Conservation (phyloP, 2,329 filamentous ascomycete genomes). For the Hymenoscyphus scutula region DNA sequence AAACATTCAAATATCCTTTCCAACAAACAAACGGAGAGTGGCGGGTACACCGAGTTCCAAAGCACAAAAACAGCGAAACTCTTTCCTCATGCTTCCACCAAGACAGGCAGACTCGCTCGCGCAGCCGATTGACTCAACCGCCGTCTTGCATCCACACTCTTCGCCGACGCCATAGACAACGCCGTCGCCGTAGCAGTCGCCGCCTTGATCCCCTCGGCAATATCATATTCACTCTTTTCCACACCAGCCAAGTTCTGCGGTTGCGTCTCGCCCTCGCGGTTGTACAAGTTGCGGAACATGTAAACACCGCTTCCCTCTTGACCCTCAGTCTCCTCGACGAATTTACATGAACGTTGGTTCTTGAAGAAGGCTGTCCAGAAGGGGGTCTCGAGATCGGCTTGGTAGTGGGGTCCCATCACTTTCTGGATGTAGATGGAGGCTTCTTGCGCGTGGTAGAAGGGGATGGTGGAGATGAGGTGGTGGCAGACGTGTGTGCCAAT, state of each 20-base stretch:
- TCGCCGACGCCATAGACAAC: conserved; percentile 29
- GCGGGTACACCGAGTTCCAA: too few species aligned
- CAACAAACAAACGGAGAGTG: too few species aligned
- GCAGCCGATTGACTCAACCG: conserved; percentile 31
- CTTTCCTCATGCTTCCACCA: conserved; percentile 29
- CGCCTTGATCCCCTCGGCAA: conserved; percentile 16
- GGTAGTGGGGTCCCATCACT: conserved; percentile 55
- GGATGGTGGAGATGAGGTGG: conserved; percentile 60
- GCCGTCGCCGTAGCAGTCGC: conserved; percentile 22
- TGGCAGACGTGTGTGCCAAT: conserved; percentile 64
- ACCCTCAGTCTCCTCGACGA: conserved; percentile 37
- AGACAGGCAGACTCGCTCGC: conserved; percentile 29
- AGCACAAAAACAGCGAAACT: too few species aligned
- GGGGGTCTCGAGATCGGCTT: conserved; percentile 40
- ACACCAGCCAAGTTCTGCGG: conserved; percentile 22
- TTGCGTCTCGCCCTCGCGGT: conserved; percentile 28
- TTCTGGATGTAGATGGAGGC: conserved; percentile 56
- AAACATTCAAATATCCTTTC: too few species aligned
- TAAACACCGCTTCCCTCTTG: conserved; percentile 36
- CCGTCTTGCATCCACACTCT: conserved; percentile 31
- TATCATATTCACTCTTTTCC: conserved; percentile 15
- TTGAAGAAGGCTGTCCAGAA: conserved; percentile 39
- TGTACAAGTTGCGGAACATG: conserved; percentile 36
- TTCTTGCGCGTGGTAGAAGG: conserved; percentile 59
- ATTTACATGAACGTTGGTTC: conserved; percentile 36